Evolutionary conservation across 495 filamentous ascomycete genomes (phyloP).

Genomic region (Bathelium albidoporum): DNA sequence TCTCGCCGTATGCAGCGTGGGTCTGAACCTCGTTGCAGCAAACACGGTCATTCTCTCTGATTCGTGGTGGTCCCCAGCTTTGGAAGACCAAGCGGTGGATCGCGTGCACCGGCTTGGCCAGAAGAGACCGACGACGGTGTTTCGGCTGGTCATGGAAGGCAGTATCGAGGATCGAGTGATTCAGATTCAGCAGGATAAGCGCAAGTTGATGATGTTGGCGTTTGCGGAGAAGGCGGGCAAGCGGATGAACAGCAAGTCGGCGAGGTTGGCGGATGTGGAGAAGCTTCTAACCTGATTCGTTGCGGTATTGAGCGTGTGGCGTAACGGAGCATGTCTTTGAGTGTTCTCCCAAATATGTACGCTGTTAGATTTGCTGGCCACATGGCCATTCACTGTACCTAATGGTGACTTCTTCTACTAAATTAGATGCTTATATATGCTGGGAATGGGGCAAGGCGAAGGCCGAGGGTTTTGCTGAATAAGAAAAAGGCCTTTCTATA

Average conservation of each 20-base stretch:
- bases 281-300: conserved; percentile 32
- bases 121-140: conserved; percentile 65
- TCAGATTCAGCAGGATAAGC: conserved; percentile 70
- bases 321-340: background rate
- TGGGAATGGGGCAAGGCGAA: too few species aligned
- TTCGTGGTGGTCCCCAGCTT: conserved; percentile 88
- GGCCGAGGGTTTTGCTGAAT: too few species aligned
- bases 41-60: conserved; percentile 80
- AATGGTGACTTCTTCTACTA: too few species aligned
- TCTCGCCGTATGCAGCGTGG: conserved; percentile 73
- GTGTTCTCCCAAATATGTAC: background rate
- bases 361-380: background rate
- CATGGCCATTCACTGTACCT: too few species aligned
- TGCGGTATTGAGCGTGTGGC: too few species aligned
- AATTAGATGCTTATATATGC: too few species aligned
- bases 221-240: conserved; percentile 30
- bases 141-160: conserved; percentile 71
- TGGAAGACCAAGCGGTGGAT: conserved; percentile 90
- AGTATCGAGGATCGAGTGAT: conserved; percentile 82
- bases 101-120: conserved; percentile 84
- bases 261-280: conserved; percentile 48
- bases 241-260: conserved; percentile 19
- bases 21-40: conserved; percentile 79
- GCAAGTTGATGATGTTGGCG: conserved; percentile 65
- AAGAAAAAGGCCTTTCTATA: too few species aligned